Evolutionary conservation across 192 early-diverging fungal species (phyloP).

Genomic region (Endogone sp.): DNA sequence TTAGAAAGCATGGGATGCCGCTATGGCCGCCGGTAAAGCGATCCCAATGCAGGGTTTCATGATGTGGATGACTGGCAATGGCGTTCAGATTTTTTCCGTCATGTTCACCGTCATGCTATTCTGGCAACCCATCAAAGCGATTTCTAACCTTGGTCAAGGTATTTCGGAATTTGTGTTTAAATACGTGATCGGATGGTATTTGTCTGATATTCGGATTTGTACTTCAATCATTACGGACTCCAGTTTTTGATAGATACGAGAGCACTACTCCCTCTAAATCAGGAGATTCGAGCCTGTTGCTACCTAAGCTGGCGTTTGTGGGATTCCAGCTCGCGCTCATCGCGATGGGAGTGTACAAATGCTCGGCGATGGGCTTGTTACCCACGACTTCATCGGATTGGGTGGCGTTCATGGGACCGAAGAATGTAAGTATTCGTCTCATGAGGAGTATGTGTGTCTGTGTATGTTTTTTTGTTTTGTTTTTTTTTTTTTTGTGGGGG

Average conservation of each 20-base stretch:
- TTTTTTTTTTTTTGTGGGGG: too few species aligned
- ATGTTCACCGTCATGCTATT: slow-evolving; percentile 97
- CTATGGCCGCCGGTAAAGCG: slow-evolving; percentile 82
- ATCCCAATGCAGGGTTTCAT: slow-evolving; percentile 98
- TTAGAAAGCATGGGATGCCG: slow-evolving; percentile 97
- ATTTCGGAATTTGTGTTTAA: slow-evolving; percentile 7
- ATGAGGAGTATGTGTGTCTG: too few species aligned
- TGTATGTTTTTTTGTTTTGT: too few species aligned
- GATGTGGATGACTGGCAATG: slow-evolving; percentile 98
- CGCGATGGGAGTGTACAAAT: slow-evolving; percentile 86
- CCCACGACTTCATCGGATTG: slow-evolving; percentile 93
- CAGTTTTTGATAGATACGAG: slow-evolving; percentile 78
- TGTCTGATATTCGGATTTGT: background rate
- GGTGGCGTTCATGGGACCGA: slow-evolving; percentile 86
- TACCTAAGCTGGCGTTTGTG: slow-evolving; percentile 82
- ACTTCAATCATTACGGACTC: background rate
- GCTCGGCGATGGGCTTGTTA: slow-evolving; percentile 90
- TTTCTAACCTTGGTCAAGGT: slow-evolving; percentile 68
- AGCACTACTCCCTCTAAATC: slow-evolving; percentile 43
- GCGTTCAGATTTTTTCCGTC: slow-evolving; percentile 94
- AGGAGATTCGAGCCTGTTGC: slow-evolving; percentile 45
- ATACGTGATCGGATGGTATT: background rate
- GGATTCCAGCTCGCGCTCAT: slow-evolving; percentile 78
- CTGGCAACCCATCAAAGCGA: slow-evolving; percentile 75
- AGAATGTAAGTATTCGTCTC: slow-evolving; percentile 24